Evolutionary conservation across 225 moss, liverwort and hornwort species (phyloP), one percentile per base, ranked within the genome.

Genomic region (Straminergon stramineum): DNA sequence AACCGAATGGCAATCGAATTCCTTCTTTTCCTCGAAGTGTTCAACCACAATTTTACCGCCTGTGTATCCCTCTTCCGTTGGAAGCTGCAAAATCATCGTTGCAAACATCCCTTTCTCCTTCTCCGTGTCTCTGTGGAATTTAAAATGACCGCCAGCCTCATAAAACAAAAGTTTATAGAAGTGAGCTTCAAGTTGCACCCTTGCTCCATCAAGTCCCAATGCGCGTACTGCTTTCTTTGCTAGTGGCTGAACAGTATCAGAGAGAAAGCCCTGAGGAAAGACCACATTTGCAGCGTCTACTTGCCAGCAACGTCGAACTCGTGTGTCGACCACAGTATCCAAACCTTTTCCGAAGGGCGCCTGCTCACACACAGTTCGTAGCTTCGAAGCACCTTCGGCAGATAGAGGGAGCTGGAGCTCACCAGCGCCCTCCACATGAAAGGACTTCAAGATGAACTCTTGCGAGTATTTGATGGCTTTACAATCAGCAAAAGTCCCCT

Each of bases 391-490:
- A 66, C 82, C 91, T 55, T 63, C 85, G 10, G 78, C 51, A 39
- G 90, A 90, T 10, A 93, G 81, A 63, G 93, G 90, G 19, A 93
- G 86, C 76, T 43, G 87, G 31, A 93, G 21, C 28, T 87, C 84
- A 58, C 92, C 93, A 23, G 75, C 69, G 19, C 88, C 91, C 67
- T 91, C 74, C 48, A 91, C 91, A 71, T 85, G 87, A 45, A 93
- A 80, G 13, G 86, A 91, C 63, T 89, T 64, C 45, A 91, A 69
- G 53, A 88, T 51, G n/a, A 83, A 20, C 37, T 81, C 88, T 67
- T 80, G 32, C 17, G 80, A 75, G 55, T 84, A 53, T 30, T 37
- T 53, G 73, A 88, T 63, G 22, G 19, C 53, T 81, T 51, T 43
- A 62, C 75, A 45, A 20, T 78, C 70, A 48, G 89, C 89, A 31